Base-by-base conservation (phyloP, 139 green algal genomes). In the Gonium pectorale region DNA sequence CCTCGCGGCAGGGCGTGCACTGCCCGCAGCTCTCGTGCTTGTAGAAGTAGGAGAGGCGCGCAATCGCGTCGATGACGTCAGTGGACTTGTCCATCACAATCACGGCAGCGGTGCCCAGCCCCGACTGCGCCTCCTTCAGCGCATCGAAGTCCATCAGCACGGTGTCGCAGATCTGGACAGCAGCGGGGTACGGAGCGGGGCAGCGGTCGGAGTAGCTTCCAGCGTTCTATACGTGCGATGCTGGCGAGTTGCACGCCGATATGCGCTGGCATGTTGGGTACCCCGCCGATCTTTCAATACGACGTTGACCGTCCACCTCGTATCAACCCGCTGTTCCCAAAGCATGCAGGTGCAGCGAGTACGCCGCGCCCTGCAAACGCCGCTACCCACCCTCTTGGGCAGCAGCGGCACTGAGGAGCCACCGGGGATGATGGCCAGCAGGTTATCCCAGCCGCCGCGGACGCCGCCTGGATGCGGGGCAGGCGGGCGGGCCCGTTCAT, bases 31-130 rank as follows among this genome's bases (percentile, higher is more conserved):
- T 96, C 95, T 99, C 97, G 92, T 99, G 97, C 95, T 99, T 99
- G 96, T 99, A 99, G 90, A 99, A 99, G 93, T 99, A 99, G 21
- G 90, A 92, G 79, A 99, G 92, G 43, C 89, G 83, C 5, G 88
- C 87, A 86, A 99, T 99, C 62, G 97, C 97, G 73, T 99, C 97
- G 52, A 99, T 97, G 4, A 98, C 88, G 83, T 99, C 97, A 3
- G 97, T 99, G 56, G 64, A 93, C 92, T 99, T 99, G 91, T 99
- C 96, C 97, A 99, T 99, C 38, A 99, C 97, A 72, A 99, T 99
- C n/a, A 99, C 97, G 3, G 97, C 97, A 3, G 97, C 97, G 17
- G 97, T 99, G 54, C 97, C 97, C 81, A 99, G 91, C 64, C 96
- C 96, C 21, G 67, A 94, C 86, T 96, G 91, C 81, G 83, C 89